Conservation (phyloP, 2,329 filamentous ascomycete species). For the Colletotrichum theobromicola region DNA sequence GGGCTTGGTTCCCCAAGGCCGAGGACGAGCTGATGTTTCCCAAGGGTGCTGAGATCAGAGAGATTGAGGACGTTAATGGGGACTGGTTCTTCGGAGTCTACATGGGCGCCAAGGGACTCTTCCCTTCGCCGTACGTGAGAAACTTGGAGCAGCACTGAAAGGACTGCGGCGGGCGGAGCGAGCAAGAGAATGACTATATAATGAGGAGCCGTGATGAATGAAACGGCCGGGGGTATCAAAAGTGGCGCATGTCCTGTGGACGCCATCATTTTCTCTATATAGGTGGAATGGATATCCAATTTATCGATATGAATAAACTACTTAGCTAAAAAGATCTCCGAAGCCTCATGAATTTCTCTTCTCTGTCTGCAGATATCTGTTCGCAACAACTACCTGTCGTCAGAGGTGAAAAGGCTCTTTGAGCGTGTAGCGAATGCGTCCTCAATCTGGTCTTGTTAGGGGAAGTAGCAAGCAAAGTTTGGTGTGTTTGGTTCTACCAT, state of each 20-base stretch:
- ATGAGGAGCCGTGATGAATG: background rate
- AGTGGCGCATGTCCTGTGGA: background rate
- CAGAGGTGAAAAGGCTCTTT: no score
- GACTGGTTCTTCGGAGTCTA: constrained; percentile 92
- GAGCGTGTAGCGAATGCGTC: no score
- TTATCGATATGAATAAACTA: background rate
- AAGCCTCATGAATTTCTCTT: no score
- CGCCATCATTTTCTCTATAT: background rate
- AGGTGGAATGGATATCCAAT: background rate
- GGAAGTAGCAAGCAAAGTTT: rapidly evolving
- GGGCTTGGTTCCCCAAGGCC: constrained; percentile 76
- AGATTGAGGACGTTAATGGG: constrained; percentile 86
- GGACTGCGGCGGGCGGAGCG: background rate
- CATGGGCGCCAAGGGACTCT: constrained; percentile 79
- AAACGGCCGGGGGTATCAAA: background rate
- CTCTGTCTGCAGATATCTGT: no score
- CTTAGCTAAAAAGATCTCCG: background rate
- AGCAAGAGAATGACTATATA: background rate
- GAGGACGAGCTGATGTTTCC: constrained; percentile 86
- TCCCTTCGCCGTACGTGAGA: constrained; percentile 79
- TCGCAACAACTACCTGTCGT: no score
- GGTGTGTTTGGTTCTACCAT: no score
- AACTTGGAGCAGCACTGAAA: constrained; percentile 36
- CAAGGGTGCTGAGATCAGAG: constrained; percentile 78
- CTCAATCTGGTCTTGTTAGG: no score